Evolutionary conservation across 139 green algal genomes (phyloP).

Genomic region (Closterium sp.): DNA sequence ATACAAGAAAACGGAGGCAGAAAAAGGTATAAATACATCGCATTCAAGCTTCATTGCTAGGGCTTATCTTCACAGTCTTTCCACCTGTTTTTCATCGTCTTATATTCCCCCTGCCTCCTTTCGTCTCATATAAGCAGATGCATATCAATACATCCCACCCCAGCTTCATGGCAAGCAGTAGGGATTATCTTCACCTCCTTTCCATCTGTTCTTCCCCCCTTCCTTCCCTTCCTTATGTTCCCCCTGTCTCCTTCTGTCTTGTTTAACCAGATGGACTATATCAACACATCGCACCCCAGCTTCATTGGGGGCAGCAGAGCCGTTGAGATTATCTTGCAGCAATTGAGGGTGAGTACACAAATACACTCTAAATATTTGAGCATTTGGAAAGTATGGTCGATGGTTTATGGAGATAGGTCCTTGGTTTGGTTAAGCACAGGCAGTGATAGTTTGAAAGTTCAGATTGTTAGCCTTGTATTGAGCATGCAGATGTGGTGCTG

Average conservation of each 20-base stretch:
- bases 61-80: too few relatives aligned
- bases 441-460: too few relatives aligned
- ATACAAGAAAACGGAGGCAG: too few relatives aligned
- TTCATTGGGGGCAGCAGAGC: constrained; percentile 65
- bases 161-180: constrained; percentile 68
- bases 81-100: too few relatives aligned
- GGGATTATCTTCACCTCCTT: background rate
- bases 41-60: too few relatives aligned
- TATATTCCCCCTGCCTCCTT: background rate
- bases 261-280: constrained; percentile 73
- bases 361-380: background rate
- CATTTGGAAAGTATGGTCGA: background rate
- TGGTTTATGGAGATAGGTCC: too few relatives aligned
- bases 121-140: constrained; percentile 56
- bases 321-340: constrained; percentile 36
- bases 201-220: too few relatives aligned
- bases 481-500: too few relatives aligned
- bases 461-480: too few relatives aligned
- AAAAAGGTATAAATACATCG: too few relatives aligned
- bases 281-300: constrained; percentile 92
- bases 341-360: background rate
- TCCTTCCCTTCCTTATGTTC: background rate
- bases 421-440: too few relatives aligned
- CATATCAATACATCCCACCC: constrained; percentile 96
- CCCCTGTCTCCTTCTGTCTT: background rate